Percentiles rank a stretch among this genome's conserved stretches.
Evolutionary conservation across 2,329 filamentous ascomycete genomes (phyloP).

Genomic region (Graphiopsis chlorocephala): DNA sequence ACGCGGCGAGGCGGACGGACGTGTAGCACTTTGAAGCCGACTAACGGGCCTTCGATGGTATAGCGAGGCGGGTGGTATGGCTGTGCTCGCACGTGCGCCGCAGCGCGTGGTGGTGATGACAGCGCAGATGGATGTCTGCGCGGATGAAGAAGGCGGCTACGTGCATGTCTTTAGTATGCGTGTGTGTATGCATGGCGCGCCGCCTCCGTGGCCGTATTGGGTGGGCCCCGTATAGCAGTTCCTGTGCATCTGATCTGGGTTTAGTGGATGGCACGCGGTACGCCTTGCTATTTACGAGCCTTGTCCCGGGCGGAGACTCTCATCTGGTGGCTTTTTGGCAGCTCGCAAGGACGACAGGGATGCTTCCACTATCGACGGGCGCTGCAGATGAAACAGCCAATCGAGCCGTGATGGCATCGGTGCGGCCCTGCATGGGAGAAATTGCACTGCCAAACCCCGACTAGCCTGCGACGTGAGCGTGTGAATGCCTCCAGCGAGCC

Average conservation of each 20-base stretch:
- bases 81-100: neutral
- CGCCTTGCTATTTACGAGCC: constrained; percentile 11
- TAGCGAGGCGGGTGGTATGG: neutral
- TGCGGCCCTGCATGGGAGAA: constrained; percentile 4
- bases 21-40: neutral
- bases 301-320: neutral
- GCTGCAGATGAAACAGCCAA: constrained; percentile 7
- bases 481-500: neutral
- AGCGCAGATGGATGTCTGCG: neutral
- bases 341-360: constrained; percentile 2
- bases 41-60: neutral
- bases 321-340: neutral
- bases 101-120: constrained; percentile 1
- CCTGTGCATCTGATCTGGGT: neutral
- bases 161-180: neutral
- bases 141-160: constrained; percentile 12
- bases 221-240: neutral
- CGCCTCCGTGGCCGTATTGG: neutral
- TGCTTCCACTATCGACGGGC: constrained; percentile 3
- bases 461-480: neutral
- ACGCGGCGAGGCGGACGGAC: neutral
- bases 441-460: neutral
- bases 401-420: neutral
- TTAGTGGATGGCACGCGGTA: neutral
- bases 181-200: neutral